A percentile compares a stretch with the other conserved stretches of the same genome.
Conservation (phyloP, 2,329 filamentous ascomycete species). For the Furcasterigmium sp. region DNA sequence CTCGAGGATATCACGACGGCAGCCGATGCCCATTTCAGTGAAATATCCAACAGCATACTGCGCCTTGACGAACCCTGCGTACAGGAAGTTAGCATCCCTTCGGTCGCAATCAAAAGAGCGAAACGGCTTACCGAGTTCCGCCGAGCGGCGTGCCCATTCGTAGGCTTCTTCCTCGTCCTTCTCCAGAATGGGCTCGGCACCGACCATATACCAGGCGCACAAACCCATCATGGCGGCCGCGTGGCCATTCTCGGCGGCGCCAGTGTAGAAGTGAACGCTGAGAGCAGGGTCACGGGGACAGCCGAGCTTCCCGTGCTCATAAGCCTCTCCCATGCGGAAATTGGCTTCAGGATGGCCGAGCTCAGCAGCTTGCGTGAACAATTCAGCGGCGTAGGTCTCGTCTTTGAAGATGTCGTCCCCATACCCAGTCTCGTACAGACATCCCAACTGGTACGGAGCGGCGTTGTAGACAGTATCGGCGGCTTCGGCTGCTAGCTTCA, state of each 20-base stretch:
- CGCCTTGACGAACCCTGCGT: conserved; percentile 62
- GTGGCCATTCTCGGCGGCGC: conserved; percentile 79
- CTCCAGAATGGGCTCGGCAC: conserved; percentile 83
- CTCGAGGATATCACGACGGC: conserved; percentile 87
- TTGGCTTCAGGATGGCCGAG: conserved; percentile 83
- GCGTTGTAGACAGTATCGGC: conserved; percentile 89
- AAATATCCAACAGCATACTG: conserved; percentile 96
- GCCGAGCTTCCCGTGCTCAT: conserved; percentile 83
- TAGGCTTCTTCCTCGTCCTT: conserved; percentile 96
- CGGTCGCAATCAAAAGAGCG: no score
- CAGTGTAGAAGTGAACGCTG: conserved; percentile 96
- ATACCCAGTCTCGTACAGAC: conserved; percentile 87
- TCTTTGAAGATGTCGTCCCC: conserved; percentile 93
- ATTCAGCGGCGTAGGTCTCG: conserved; percentile 81
- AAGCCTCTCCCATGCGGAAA: conserved; percentile 89
- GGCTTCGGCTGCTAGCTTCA: conserved; percentile 86
- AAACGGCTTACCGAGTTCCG: conserved; percentile 67
- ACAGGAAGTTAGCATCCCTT: conserved; percentile 9
- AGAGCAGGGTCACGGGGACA: conserved; percentile 89
- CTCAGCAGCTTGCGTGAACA: conserved; percentile 92
- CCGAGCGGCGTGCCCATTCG: conserved; percentile 87
- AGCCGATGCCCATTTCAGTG: conserved; percentile 97
- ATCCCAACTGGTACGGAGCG: conserved; percentile 84
- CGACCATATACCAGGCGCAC: conserved; percentile 98
- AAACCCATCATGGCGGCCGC: conserved; percentile 94